Base-by-base conservation (phyloP, 208 protist species). In the Trypanosoma rangeli region DNA sequence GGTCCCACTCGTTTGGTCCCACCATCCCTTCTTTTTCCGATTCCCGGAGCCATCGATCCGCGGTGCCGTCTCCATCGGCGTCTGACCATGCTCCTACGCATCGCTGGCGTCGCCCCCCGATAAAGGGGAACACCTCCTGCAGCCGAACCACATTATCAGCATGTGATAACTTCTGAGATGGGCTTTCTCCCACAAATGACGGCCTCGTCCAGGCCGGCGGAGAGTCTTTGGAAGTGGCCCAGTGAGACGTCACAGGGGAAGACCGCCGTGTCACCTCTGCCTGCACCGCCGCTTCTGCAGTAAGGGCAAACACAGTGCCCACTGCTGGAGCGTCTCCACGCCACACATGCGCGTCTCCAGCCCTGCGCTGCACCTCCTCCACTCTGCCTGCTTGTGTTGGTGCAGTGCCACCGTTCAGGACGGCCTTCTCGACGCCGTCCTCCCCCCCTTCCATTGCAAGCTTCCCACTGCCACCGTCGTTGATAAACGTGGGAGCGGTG, bases 81-180 rank as follows among this genome's bases (percentile, higher is more conserved):
- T 9, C 12, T 46, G 26, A 0, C 31, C 13, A n/a, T n/a, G n/a
- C 39, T 48, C 16, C 28, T 61, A 24, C 9, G 22, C 42, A 44
- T 0, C 42, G 22, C 18, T n/a, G 28, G 49, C 48, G 46, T 18
- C 44, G n/a, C n/a, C 58, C 55, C 33, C 59, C 58, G 42, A 65
- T 71, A 20, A 26, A 42, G 12, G 66, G 49, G 33, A 65, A 57
- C 10, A 71, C 49, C 31, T 71, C 58, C 31, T 59, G 57, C 31
- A 63, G 31, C 15, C 22, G 9, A 20, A 63, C 5, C 26, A 55
- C 16, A 8, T 50, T 12, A 44, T 28, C 66, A 31, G 35, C 49
- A 22, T 37, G 10, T 22, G n/a, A 28, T 0, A 29, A 31, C 3
- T 1, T 0, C 16, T 22, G 46, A 20, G 55, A 24, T 31, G 5